These are phyloP conservation scores for Trametes hirsuta DNA, from an alignment of 1,284 basidiomycete species.

Conservation along the genomic window DNA sequence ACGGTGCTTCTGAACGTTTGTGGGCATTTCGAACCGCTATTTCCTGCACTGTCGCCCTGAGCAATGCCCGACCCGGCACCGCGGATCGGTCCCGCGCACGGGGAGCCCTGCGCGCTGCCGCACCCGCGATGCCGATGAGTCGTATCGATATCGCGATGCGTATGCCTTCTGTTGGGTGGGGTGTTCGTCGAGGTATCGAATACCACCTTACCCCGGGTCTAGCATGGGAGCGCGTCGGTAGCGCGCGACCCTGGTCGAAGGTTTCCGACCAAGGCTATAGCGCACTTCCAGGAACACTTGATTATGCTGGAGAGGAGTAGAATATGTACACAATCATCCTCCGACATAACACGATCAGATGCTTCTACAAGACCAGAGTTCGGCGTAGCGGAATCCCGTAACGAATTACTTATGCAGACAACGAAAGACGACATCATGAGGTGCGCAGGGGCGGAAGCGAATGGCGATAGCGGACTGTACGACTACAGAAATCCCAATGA, in stretches of 20 bases:
- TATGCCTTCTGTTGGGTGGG: neutral
- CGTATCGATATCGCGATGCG: neutral
- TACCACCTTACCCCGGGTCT: neutral
- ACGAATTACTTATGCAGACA: conserved; percentile 5
- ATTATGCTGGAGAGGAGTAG: conserved; percentile 21
- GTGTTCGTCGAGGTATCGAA: neutral
- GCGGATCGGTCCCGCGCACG: conserved; percentile 8
- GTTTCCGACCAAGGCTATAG: neutral
- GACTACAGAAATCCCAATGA: conserved; percentile 1
- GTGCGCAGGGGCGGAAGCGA: conserved; percentile 5
- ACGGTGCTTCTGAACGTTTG: neutral
- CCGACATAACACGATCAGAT: conserved; percentile 14
- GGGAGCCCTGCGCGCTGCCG: neutral
- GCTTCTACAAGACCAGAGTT: conserved; percentile 20
- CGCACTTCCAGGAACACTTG: neutral
- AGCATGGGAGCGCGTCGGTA: neutral
- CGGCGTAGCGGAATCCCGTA: conserved; percentile 11
- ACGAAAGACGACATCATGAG: conserved; percentile 4
- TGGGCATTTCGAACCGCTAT: conserved; percentile 19
- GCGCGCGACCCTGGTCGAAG: neutral
- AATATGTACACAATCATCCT: conserved; percentile 20
- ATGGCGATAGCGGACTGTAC: conserved; percentile 1
- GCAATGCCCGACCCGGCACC: conserved; percentile 1
- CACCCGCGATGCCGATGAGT: neutral
- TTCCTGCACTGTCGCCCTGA: neutral